Percentiles rank a stretch among this genome's conserved stretches.
phyloP scores from a whole-genome alignment of 176 grass and related monocot species.

The Phoenix roebelenii region DNA sequence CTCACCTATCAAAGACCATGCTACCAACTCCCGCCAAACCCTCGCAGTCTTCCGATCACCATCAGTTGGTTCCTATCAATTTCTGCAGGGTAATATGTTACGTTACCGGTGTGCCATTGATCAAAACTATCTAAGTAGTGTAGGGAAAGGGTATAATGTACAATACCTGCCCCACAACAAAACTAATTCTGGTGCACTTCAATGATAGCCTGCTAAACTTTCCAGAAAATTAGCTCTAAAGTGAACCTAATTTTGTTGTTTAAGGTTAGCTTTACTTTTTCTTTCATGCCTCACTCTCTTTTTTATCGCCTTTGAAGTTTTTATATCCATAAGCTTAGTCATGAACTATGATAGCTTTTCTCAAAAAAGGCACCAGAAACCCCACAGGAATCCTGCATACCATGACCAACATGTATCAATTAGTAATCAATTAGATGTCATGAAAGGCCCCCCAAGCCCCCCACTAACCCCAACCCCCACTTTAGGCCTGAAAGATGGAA shows the following conservation, averaged over 20 bases:
- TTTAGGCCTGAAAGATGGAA: constrained; percentile 15
- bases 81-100: constrained; percentile 1
- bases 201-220: constrained; percentile 36
- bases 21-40: background rate
- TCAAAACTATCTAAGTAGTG: too few relatives aligned
- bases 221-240: constrained; percentile 37
- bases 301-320: constrained; percentile 30
- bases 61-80: background rate
- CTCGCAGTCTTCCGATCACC: background rate
- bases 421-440: constrained; percentile 10
- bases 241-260: constrained; percentile 22
- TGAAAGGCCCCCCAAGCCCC: constrained; percentile 16
- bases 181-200: background rate
- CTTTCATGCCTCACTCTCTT: constrained; percentile 27
- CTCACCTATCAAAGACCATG: background rate
- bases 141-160: too few relatives aligned
- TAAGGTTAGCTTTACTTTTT: constrained; percentile 30
- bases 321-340: constrained; percentile 33
- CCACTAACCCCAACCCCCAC: constrained; percentile 13
- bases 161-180: background rate
- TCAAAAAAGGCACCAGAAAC: constrained; percentile 11
- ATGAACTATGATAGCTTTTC: constrained; percentile 31
- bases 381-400: constrained; percentile 45
- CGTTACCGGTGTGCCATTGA: too few relatives aligned
- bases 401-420: constrained; percentile 14